These are phyloP conservation scores for Beta macrorhiza DNA, from an alignment of 179 eudicot species.

Conservation along the genomic window DNA sequence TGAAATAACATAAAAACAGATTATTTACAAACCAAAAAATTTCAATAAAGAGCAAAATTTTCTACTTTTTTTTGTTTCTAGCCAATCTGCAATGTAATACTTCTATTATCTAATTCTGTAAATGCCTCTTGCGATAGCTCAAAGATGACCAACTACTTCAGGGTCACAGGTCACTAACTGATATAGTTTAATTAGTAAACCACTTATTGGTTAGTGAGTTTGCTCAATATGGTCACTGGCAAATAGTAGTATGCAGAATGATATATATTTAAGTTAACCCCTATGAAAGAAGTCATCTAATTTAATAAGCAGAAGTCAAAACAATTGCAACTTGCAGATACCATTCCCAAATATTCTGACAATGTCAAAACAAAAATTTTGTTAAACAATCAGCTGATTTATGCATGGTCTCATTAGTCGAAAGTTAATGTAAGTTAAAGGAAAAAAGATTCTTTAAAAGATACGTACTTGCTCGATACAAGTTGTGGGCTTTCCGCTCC, in stretches of 20 bases:
- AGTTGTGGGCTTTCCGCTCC: not conserved
- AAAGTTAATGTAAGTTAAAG: not conserved
- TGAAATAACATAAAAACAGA: too few species aligned
- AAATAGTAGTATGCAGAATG: not conserved
- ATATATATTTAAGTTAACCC: not conserved
- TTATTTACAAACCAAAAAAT: too few species aligned
- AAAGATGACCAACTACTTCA: slow-evolving; percentile 8
- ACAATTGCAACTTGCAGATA: slow-evolving; percentile 20
- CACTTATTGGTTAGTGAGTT: slow-evolving; percentile 14
- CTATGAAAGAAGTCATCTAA: slow-evolving; percentile 4
- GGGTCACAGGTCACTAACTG: not conserved
- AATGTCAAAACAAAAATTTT: slow-evolving; percentile 3
- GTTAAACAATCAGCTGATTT: slow-evolving; percentile 8
- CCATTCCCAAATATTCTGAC: slow-evolving; percentile 10
- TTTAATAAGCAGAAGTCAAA: slow-evolving; percentile 16
- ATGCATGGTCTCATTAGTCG: slow-evolving; percentile 17
- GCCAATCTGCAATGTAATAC: not conserved
- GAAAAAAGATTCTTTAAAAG: not conserved
- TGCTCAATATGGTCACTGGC: slow-evolving; percentile 12
- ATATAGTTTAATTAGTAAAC: slow-evolving; percentile 14
- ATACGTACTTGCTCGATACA: slow-evolving; percentile 16
- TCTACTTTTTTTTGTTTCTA: not conserved
- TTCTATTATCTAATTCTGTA: slow-evolving; percentile 1
- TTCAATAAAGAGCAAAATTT: too few species aligned
- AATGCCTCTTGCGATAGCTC: slow-evolving; percentile 9